Conservation (phyloP, 345 rosid genomes). For the Luvunga scandens region DNA sequence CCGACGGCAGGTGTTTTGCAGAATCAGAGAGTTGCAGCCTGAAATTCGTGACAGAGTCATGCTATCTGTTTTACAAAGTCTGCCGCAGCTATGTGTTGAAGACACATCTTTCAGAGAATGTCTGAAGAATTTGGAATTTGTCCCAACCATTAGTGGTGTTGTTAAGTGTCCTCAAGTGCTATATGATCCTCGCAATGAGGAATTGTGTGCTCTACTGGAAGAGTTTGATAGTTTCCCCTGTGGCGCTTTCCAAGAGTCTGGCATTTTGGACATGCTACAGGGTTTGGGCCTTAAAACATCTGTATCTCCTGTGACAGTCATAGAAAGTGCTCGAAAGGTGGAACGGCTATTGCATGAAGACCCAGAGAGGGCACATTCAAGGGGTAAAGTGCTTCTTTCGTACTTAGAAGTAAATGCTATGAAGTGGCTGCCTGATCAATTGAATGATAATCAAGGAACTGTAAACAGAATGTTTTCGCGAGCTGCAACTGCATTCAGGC, state of each 20-base stretch:
- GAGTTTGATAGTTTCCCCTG: slow-evolving; percentile 76
- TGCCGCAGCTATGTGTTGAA: slow-evolving; percentile 83
- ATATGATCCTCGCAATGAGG: slow-evolving; percentile 89
- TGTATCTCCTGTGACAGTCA: slow-evolving; percentile 73
- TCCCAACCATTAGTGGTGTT: slow-evolving; percentile 64
- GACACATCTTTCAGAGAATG: slow-evolving; percentile 63
- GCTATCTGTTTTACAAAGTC: slow-evolving; percentile 72
- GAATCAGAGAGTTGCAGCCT: slow-evolving; percentile 61
- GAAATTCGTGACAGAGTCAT: slow-evolving; percentile 70
- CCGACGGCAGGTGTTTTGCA: slow-evolving; percentile 60
- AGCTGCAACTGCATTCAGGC: slow-evolving; percentile 84
- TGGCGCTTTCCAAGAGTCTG: slow-evolving; percentile 61
- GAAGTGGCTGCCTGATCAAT: slow-evolving; percentile 77
- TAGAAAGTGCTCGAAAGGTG: slow-evolving; percentile 79
- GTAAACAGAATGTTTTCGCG: slow-evolving; percentile 72
- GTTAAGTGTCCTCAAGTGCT: slow-evolving; percentile 63
- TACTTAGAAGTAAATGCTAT: slow-evolving; percentile 86
- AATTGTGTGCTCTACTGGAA: slow-evolving; percentile 76
- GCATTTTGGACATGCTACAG: slow-evolving; percentile 76
- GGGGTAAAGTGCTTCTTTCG: slow-evolving; percentile 81
- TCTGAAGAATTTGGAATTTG: slow-evolving; percentile 75
- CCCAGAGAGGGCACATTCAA: slow-evolving; percentile 65
- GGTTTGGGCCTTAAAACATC: slow-evolving; percentile 84
- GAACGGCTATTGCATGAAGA: slow-evolving; percentile 65
- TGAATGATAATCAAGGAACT: slow-evolving; percentile 60